Base-by-base conservation (phyloP, 352 stramenopile species). In the Blastocystis sp. region DNA sequence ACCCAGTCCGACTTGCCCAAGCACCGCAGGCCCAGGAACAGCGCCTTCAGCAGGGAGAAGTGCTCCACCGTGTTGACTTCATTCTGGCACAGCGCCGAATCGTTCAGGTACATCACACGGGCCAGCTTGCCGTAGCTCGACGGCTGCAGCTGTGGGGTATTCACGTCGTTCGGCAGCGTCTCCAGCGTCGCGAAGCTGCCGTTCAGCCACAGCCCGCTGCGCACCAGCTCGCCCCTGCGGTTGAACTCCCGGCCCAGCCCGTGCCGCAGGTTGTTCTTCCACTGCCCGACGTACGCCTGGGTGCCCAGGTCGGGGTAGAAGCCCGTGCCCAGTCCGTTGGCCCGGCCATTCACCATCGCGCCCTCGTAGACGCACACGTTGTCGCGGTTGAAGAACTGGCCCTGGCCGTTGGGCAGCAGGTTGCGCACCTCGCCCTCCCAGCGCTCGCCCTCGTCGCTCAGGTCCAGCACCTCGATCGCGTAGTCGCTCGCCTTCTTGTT, bases 301-400 rank as follows among this genome's bases (percentile, higher is more conserved):
- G 1, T 2, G 17, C 64, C 64, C 19, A 19, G 3, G 28, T 71
- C 28, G 28, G 61, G 61, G 43, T 71, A 38, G 43, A 43, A 71
- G 14, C 24, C 14, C 19, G 14, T 71, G 40, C 64, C 64, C 24
- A 71, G 3, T 2, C 64, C 64, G 43, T 71, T 71, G 3, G 64
- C 64, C 7, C 34, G 24, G 14, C 64, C 64, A 52, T 38, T 43
- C 24, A 71, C 17, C 2, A 71, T 43, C 17, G 17, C 14, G 21
- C 64, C 64, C 43, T 71, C 64, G 43, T 43, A 71, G 21, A 71
- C 64, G 6, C 40, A 38, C 17, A 21, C 14, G 43, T 71, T 71
- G 3, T 71, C 64, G 24, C 48, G 24, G 43, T 71, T 71, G 64
- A 52, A 71, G 64, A 52, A 71, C 24, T 71, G 64, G 11, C 64